Conservation (phyloP, 2,329 filamentous ascomycete species). For the Phialemoniopsis sp. region DNA sequence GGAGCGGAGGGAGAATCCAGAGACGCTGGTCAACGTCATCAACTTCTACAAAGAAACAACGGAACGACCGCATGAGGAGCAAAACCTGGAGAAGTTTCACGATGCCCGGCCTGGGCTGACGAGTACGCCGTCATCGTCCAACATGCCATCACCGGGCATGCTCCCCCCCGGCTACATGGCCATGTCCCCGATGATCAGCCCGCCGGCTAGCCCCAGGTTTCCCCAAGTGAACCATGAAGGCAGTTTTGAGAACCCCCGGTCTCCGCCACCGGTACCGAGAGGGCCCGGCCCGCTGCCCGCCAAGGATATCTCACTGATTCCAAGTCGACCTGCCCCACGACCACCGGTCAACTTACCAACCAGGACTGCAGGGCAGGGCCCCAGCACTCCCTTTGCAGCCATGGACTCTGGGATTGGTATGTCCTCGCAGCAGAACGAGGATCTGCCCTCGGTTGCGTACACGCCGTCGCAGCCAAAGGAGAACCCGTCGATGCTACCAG, state of each 20-base stretch:
- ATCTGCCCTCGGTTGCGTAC: slow-evolving; percentile 33
- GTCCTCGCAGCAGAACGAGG: slow-evolving; percentile 54
- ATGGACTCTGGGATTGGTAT: slow-evolving; percentile 64
- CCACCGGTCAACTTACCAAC: slow-evolving; percentile 66
- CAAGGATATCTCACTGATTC: slow-evolving; percentile 63
- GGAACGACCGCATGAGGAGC: slow-evolving; percentile 74
- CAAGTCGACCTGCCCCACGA: slow-evolving; percentile 80
- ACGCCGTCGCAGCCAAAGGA: slow-evolving; percentile 41
- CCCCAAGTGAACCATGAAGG: slow-evolving; percentile 80
- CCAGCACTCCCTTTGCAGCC: slow-evolving; percentile 40
- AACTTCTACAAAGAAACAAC: slow-evolving; percentile 96
- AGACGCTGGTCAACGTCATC: slow-evolving; percentile 93
- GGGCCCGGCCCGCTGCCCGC: slow-evolving; percentile 40
- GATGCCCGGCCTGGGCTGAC: slow-evolving; percentile 62
- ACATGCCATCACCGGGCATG: slow-evolving; percentile 44
- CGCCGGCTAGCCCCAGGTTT: slow-evolving; percentile 81
- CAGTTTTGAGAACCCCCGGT: slow-evolving; percentile 95
- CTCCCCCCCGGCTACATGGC: slow-evolving; percentile 51
- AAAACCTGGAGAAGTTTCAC: slow-evolving; percentile 94
- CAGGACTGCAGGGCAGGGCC: slow-evolving; percentile 47
- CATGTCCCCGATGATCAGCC: slow-evolving; percentile 65
- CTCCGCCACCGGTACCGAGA: slow-evolving; percentile 82
- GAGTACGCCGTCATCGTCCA: slow-evolving; percentile 35
- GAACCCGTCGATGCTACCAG: slow-evolving; percentile 55
- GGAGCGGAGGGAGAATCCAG: slow-evolving; percentile 91